Evolutionary conservation across 768 basidiomycete genomes (phyloP), one percentile per base, ranked within the genome.

Genomic region (Lactarius trivialis): DNA sequence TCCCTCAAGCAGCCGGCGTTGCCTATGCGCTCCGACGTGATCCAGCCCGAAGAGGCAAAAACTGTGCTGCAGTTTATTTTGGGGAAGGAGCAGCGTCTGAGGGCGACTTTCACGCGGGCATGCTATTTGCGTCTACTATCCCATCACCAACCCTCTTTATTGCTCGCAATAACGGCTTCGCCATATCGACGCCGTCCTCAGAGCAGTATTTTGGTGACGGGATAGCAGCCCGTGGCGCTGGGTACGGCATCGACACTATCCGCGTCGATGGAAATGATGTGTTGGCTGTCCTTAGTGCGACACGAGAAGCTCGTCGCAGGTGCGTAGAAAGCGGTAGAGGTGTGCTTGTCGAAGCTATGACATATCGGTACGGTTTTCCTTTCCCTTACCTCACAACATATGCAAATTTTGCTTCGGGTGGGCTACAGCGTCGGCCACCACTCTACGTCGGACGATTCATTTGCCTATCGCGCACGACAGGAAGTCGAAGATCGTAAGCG

Each of bases 51-150:
- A 80, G 85, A 33, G 79, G 80, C 51, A 84, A 82, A 56, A 87
- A 86, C 60, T 85, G 93, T 54, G 93, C 94, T 0, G 88, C 85
- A 11, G 92, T 91, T 55, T 97, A 85, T 73, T 95, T 96, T 65
- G 94, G 94, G 26, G 95, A 98, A 75, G 94, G 93, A 63, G 92
- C 93, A 8, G 92, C 93, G 2, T 92, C 91, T 2, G 94, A 96
- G 75, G 93, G 93, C 60, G 94, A 97, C 73, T 96, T 96, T 72
- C 94, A 98, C 70, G 95, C 94, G 0, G 95, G 93, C 30, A 77
- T 94, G 70, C 81, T 89, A 58, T 79, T 91, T 52, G 87, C 87
- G 28, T 91, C 88, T 3, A 89, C 87, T 0, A 77, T 93, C 30
- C 84, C 88, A 0, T 82, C 85, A 2, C 89, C 89, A 2, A 84